Base-by-base conservation (phyloP, 495 filamentous ascomycete species). In the Neurospora sp. region DNA sequence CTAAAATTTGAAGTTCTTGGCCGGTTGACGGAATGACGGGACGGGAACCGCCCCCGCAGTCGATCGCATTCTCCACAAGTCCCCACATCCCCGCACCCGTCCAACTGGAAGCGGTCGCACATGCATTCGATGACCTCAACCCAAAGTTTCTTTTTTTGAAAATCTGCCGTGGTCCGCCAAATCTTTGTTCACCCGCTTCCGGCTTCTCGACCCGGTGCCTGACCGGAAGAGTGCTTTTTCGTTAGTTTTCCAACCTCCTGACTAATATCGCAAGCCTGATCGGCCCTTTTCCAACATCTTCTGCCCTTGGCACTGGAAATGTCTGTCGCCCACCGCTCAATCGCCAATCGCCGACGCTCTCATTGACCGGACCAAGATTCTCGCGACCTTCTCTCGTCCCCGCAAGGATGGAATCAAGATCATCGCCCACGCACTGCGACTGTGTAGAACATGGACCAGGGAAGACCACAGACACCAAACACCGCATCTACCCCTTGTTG, bases 251-350 rank as follows among this genome's bases (percentile, higher is more conserved):
- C 53, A 65, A 65, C 53, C 53, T 35, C 53, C 53, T 65, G 53
- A 65, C 53, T 8, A 35, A 35, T 35, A 65, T 18, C 53, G 22
- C 53, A 59, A 59, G 59, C 16, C 59, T 38, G 74, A 75, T 73
- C 72, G 72, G 72, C 69, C 74, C 74, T 73, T 75, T 73, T 59
- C 37, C 37, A 41, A 47, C 40, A 59, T 22, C 39, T 22, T 31
- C 45, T 69, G 3, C 10, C 38, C 38, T 69, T 69, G 44, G n/a
- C 27, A 65, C 35, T 12, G 41, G 42, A 38, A n/a, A 39, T 69
- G 27, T 71, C 44, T 35, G 20, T 68, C 5, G 38, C 45, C 44
- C 53, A 59, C 42, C 37, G 22, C 42, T 65, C 69, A 53, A 35
- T 71, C 27, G 70, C 42, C 7, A 59, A 40, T 31, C 31, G 45